Conservation (phyloP, 768 basidiomycete species). For the Xanthoconium stramineum region DNA sequence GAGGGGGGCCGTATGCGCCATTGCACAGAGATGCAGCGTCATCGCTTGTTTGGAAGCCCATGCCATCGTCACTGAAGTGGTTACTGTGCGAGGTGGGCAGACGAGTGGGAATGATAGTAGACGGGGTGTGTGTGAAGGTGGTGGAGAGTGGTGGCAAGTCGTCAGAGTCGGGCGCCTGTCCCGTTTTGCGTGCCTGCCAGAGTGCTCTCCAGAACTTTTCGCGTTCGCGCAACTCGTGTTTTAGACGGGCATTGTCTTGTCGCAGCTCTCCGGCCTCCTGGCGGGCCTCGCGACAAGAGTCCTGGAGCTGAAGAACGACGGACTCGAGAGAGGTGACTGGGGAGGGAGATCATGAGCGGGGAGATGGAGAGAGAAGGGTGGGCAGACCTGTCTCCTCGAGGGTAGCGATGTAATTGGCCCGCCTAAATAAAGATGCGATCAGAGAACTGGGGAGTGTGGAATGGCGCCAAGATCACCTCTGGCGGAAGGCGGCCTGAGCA, state of each 20-base stretch:
- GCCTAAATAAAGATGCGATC: conserved; percentile 31
- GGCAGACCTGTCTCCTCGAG: conserved; percentile 73
- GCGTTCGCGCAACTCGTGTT: conserved; percentile 63
- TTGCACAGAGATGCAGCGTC: conserved; percentile 43
- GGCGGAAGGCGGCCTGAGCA: conserved; percentile 83
- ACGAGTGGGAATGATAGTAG: conserved; percentile 33
- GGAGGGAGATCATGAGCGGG: conserved; percentile 16
- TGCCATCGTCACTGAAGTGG: conserved; percentile 38
- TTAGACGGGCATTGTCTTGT: conserved; percentile 63
- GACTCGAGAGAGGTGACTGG: conserved; percentile 79
- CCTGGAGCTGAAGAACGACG: conserved; percentile 82
- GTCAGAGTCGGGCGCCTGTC: conserved; percentile 48
- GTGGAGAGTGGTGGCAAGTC: conserved; percentile 51
- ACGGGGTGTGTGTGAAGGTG: conserved; percentile 36
- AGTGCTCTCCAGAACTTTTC: conserved; percentile 71
- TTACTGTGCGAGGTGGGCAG: conserved; percentile 37
- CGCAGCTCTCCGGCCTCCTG: conserved; percentile 58
- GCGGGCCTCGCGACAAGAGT: conserved; percentile 68
- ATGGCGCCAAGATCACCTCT: conserved; percentile 36
- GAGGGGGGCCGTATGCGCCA: conserved; percentile 42
- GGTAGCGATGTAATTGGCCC: conserved; percentile 85
- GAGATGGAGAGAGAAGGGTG: neutral
- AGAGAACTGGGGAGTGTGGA: conserved; percentile 10
- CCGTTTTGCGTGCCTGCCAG: conserved; percentile 63
- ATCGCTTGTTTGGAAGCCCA: conserved; percentile 50